Evolutionary conservation across 176 grass and related monocot species (phyloP).

Genomic region (Zoysia japonica): DNA sequence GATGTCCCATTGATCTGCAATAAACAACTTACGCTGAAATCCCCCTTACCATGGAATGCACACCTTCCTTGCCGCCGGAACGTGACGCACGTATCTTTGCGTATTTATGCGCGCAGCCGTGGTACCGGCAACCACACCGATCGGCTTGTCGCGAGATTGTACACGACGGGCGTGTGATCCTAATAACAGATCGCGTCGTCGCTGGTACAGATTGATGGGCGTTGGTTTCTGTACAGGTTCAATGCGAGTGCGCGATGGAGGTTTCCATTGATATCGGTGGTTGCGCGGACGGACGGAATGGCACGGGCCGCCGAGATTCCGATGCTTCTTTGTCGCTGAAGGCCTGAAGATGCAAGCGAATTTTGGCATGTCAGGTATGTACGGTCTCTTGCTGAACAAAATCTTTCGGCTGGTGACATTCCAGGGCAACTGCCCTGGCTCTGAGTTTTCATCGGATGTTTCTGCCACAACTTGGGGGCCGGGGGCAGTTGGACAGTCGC

Average conservation of each 20-base stretch:
- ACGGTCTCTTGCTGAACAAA: neutral
- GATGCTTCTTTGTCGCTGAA: neutral
- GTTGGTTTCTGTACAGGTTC: neutral
- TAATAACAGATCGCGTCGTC: neutral
- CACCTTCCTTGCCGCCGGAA: conserved; percentile 30
- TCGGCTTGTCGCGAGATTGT: neutral
- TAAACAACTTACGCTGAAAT: conserved; percentile 18
- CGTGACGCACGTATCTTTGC: conserved; percentile 10
- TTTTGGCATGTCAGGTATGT: neutral
- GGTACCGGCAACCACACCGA: conserved; percentile 1
- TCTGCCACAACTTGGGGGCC: neutral
- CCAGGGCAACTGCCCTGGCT: neutral
- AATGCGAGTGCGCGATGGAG: neutral
- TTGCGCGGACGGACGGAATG: neutral
- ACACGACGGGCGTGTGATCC: conserved; percentile 22
- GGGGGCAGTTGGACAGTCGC: neutral
- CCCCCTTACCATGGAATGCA: neutral
- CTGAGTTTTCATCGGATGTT: neutral
- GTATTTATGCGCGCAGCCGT: neutral
- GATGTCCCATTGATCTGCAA: conserved; percentile 28
- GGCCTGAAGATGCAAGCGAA: neutral
- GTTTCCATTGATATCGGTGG: neutral
- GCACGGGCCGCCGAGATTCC: conserved; percentile 26
- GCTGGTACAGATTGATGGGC: conserved; percentile 4
- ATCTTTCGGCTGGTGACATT: neutral